Conservation (phyloP, 768 basidiomycete species). For the Pulveroboletus sp. region DNA sequence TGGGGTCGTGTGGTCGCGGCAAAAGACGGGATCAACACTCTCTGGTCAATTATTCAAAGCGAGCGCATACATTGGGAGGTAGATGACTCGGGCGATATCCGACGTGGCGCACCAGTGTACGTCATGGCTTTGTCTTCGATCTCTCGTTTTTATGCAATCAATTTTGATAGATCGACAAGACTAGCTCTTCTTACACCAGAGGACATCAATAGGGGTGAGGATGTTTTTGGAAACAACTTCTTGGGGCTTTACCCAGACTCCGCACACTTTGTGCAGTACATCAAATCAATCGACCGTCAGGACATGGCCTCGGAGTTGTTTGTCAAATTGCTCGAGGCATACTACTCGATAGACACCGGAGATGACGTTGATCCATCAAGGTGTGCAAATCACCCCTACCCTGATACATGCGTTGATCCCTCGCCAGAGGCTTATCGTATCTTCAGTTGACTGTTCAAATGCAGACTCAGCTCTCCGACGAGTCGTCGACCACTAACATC, state of each 20-base stretch:
- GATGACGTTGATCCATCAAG: constrained; percentile 22
- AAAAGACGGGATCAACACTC: constrained; percentile 48
- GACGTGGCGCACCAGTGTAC: constrained; percentile 39
- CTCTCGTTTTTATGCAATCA: not conserved
- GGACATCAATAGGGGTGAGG: constrained; percentile 39
- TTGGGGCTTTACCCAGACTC: constrained; percentile 79
- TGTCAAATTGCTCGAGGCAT: constrained; percentile 67
- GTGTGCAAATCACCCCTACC: constrained; percentile 9
- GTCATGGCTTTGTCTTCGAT: constrained; percentile 19
- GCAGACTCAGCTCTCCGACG: constrained; percentile 63
- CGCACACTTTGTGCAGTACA: constrained; percentile 57
- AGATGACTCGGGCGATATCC: constrained; percentile 52
- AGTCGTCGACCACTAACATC: constrained; percentile 54
- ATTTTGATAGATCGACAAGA: constrained; percentile 21
- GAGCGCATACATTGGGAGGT: constrained; percentile 55
- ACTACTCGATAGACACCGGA: constrained; percentile 38
- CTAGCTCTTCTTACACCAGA: constrained; percentile 53
- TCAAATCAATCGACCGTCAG: constrained; percentile 62
- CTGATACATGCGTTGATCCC: constrained; percentile 2
- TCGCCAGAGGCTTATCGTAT: constrained; percentile 59
- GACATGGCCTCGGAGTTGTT: constrained; percentile 77
- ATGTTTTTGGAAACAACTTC: constrained; percentile 45
- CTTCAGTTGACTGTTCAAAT: constrained; percentile 83
- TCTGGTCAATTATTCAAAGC: constrained; percentile 59
- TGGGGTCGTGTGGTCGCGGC: constrained; percentile 71